Base-by-base conservation (phyloP, 768 basidiomycete species). In the Agaricus blazei region DNA sequence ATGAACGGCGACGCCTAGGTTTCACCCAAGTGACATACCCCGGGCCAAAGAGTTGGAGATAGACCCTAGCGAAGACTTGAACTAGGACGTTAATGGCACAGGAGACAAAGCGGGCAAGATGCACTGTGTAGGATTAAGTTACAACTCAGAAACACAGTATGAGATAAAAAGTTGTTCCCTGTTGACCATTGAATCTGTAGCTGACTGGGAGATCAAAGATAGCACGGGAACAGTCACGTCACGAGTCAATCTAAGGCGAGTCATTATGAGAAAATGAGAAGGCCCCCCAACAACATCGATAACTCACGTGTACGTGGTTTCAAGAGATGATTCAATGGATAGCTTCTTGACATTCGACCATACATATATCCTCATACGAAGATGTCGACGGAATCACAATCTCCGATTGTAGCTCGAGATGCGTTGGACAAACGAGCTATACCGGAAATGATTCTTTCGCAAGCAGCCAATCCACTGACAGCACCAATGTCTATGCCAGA, bases 381-480 rank as follows among this genome's bases (percentile, higher is more conserved):
- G 4, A 54, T 54, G 52, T 54, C 46, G 9, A 27, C 26, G 7
- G 15, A 23, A 19, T n/a, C 37, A 26, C 23, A 36, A 19, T 54
- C 45, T 9, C 54, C 40, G 1, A 46, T 55, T 26, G 54, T 49
- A 11, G 7, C 54, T 12, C 34, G 47, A 24, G 54, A 48, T 31
- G 47, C 38, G 24, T n/a, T 54, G 29, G 38, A 46, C 40, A 41
- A 23, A 23, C 46, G 47, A 11, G 28, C 9, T 9, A 48, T 49
- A 38, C 54, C 54, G 3, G 9, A 29, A 11, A 55, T 48, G 38
- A 38, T 49, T 14, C 37, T 64, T 24, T 64, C 63, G 19, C 56
- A 58, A 8, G 61, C 50, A 11, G 47, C 52, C n/a, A 64, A 62
- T 47, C 61, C 63, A 2, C 50, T 62, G 23, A 64, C 63, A 11